These are phyloP conservation scores for Aristolochia fimbriata DNA, from an alignment of 164 flowering plant genomes.

Conservation along the genomic window DNA sequence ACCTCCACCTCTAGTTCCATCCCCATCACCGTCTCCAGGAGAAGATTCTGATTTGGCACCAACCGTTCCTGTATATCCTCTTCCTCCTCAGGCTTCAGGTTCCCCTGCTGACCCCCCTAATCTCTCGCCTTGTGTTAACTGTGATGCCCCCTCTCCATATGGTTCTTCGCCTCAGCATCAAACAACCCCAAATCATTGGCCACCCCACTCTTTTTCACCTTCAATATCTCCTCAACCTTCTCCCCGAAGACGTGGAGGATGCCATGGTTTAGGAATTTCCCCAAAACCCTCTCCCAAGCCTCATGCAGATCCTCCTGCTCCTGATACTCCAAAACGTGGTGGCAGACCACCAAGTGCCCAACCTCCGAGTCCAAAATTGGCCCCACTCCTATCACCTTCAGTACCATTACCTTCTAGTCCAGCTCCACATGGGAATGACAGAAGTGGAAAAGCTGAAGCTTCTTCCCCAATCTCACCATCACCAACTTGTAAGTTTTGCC, in stretches of 20 bases:
- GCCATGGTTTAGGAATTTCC: slow-evolving; percentile 11
- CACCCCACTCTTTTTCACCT: slow-evolving; percentile 7
- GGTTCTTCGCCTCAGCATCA: slow-evolving; percentile 2
- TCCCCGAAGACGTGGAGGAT: slow-evolving; percentile 19
- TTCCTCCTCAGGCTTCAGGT: slow-evolving; percentile 23
- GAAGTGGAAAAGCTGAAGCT: slow-evolving; percentile 13
- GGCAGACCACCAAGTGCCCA: slow-evolving; percentile 13
- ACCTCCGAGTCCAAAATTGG: slow-evolving; percentile 10
- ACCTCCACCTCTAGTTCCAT: slow-evolving; percentile 1
- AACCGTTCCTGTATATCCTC: slow-evolving; percentile 8
- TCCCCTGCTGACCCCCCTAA: slow-evolving; percentile 15
- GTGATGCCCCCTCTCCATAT: slow-evolving; percentile 14
- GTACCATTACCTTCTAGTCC: slow-evolving; percentile 22
- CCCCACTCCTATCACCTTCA: slow-evolving; percentile 27
- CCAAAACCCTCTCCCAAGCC: slow-evolving; percentile 26
- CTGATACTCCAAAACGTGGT: slow-evolving; percentile 3
- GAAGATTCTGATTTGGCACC: slow-evolving; percentile 6
- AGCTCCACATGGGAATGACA: slow-evolving; percentile 12
- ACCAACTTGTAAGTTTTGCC: slow-evolving; percentile 34
- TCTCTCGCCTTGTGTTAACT: slow-evolving; percentile 12
- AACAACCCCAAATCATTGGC: slow-evolving; percentile 14
- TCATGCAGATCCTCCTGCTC: slow-evolving; percentile 9
- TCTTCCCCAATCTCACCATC: slow-evolving; percentile 19
- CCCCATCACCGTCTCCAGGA: slow-evolving; percentile 7
- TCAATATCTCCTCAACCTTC: slow-evolving; percentile 29